These are phyloP conservation scores for Pyricularia pennisetigena DNA, from an alignment of 2,329 filamentous ascomycete genomes.

Conservation along the genomic window DNA sequence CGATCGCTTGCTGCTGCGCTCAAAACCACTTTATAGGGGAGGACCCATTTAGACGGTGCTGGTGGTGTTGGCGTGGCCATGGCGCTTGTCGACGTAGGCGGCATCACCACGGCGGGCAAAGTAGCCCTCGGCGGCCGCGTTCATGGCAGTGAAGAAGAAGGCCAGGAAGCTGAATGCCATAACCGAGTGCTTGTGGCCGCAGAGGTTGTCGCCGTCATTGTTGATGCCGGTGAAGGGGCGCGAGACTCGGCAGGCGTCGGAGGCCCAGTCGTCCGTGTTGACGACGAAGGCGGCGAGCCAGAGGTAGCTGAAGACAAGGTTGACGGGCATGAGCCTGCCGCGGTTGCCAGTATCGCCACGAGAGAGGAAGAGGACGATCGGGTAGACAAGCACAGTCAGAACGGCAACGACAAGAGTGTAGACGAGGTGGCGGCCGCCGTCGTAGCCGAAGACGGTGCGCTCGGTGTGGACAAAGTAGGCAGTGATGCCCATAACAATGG, in stretches of 20 bases:
- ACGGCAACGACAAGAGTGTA: conserved; percentile 2
- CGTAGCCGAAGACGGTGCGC: background rate
- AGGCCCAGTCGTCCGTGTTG: background rate
- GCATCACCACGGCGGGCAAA: background rate
- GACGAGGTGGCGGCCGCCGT: conserved; percentile 2
- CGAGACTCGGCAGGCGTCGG: background rate
- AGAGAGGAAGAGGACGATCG: conserved; percentile 2
- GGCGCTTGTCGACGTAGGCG: background rate
- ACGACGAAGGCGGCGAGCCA: conserved; percentile 5
- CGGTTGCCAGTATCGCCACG: background rate
- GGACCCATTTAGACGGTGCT: background rate
- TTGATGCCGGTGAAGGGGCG: background rate
- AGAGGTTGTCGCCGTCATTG: background rate
- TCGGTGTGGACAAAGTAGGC: conserved; percentile 2
- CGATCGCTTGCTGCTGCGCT: background rate
- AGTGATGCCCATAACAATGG: conserved; percentile 1
- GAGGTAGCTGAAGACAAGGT: conserved; percentile 6
- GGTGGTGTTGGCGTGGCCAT: background rate
- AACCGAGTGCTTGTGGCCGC: conserved; percentile 3
- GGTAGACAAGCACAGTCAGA: conserved; percentile 3
- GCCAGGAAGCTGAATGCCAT: conserved; percentile 5
- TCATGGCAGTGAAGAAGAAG: conserved; percentile 3
- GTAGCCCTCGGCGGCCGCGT: background rate
- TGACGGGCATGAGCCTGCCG: conserved; percentile 3
- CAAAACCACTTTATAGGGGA: background rate